Conservation (phyloP, 768 basidiomycete species). For the Chalciporus sphaerocephalus region DNA sequence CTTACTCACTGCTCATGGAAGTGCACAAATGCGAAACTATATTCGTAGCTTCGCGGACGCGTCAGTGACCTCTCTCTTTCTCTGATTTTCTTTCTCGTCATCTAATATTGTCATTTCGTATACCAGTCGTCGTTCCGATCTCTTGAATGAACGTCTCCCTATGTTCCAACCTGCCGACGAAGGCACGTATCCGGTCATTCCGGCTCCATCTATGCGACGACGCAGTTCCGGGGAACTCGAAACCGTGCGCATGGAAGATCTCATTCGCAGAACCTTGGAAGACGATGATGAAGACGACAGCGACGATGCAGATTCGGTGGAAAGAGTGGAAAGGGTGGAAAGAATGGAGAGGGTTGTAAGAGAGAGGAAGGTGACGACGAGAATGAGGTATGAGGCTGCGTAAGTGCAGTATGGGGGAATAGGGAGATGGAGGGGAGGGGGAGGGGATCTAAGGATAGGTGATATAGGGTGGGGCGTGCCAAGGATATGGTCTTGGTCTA, state of each 20-base stretch:
- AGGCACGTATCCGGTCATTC: constrained; percentile 43
- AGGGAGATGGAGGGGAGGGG: background rate
- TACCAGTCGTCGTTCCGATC: constrained; percentile 63
- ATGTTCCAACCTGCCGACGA: constrained; percentile 38
- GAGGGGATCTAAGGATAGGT: background rate
- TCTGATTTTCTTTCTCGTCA: background rate
- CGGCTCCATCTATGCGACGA: constrained; percentile 60
- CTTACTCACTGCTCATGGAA: constrained; percentile 61
- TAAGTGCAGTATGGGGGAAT: constrained; percentile 14
- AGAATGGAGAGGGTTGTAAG: constrained; percentile 59
- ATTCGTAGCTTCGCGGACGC: constrained; percentile 77
- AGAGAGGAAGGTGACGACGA: constrained; percentile 41
- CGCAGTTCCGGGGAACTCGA: constrained; percentile 39
- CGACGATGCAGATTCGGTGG: background rate
- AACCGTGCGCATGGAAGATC: constrained; percentile 54
- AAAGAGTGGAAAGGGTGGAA: constrained; percentile 37
- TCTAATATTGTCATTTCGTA: no score
- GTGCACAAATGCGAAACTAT: constrained; percentile 48
- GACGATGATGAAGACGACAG: constrained; percentile 52
- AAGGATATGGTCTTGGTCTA: background rate
- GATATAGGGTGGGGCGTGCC: background rate
- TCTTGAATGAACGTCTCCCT: constrained; percentile 73
- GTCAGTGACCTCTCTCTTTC: constrained; percentile 38
- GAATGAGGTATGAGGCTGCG: constrained; percentile 55
- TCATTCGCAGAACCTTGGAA: constrained; percentile 49